Evolutionary conservation across 441 rosid genomes (phyloP).

Genomic region (Macaranga tanarius): DNA sequence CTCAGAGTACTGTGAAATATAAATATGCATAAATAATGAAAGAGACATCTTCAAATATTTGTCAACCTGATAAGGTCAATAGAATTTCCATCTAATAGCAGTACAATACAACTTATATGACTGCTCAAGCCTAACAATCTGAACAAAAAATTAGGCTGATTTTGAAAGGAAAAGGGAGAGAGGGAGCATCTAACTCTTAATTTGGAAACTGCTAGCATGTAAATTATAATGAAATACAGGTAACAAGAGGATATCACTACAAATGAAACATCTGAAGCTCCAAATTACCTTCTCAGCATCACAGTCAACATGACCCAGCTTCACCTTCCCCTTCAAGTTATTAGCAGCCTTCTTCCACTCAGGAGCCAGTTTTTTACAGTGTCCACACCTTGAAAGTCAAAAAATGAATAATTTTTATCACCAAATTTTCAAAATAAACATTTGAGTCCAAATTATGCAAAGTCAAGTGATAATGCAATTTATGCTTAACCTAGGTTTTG

Average conservation of each 20-base stretch:
- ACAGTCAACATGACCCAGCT: slow-evolving; percentile 93
- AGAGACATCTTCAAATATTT: background rate
- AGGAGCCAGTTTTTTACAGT: slow-evolving; percentile 95
- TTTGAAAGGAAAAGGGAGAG: background rate
- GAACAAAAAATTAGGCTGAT: background rate
- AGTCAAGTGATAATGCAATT: background rate
- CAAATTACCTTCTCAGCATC: slow-evolving; percentile 78
- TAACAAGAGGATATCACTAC: background rate
- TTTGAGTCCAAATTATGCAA: background rate
- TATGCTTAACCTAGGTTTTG: background rate
- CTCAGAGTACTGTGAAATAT: background rate
- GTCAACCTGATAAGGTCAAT: background rate
- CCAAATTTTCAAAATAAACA: background rate
- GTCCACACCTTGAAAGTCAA: slow-evolving; percentile 80
- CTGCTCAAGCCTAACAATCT: background rate
- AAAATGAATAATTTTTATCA: background rate
- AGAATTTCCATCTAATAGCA: background rate
- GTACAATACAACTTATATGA: background rate
- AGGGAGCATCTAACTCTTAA: background rate
- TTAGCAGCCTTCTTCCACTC: slow-evolving; percentile 98
- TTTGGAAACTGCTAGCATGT: background rate
- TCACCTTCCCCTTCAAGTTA: slow-evolving; percentile 97
- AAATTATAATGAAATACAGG: background rate
- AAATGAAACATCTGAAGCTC: slow-evolving; percentile 3
- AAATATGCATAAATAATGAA: background rate